Base-by-base conservation (phyloP, 129 eudicot genomes). In the Heracleum sosnowskyi region DNA sequence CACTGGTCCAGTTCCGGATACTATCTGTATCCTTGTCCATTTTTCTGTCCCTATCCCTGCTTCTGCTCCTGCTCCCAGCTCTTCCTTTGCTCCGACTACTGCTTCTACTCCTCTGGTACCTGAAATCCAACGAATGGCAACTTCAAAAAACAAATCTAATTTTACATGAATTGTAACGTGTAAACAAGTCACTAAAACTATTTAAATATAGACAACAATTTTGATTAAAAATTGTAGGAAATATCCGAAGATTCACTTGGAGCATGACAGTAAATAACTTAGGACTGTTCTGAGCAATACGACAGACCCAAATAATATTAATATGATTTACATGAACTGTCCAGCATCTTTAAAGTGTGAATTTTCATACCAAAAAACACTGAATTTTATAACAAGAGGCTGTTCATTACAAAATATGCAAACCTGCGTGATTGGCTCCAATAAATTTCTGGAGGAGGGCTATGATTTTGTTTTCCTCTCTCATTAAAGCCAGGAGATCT, bases 371-470 rank as follows among this genome's bases (percentile, higher is more conserved):
- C 1, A 57, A 55, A 55, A 55, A 55, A 9, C 31, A 55, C 11
- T 7, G 13, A 24, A 7, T 7, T 24, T 57, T 13, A 29, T 13
- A 64, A 64, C 20, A 64, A 11, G 36, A 13, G 20, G 31, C 36
- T 63, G 37, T 64, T 12, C 36, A 28, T 29, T 64, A 64, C 71
- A 64, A n/a, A 40, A 72, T 40, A 22, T 24, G 75, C 86, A 81
- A 81, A 92, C 97, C 95, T 92, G 33, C 33, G 81, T 74, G 91
- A 74, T 45, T 76, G 85, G 81, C 79, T 69, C 75, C 73, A 63
- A 79, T 74, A 57, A 73, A 82, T 57, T 41, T 86, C 90, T 18
- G 45, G 84, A 39, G 86, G 70, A 63, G 73, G 88, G 74, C 78
- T 77, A 69, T 62, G 76, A 44, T 82, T 84, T 75, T 77, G 87